Evolutionary conservation across 495 filamentous ascomycete genomes (phyloP), one percentile per base, ranked within the genome.

Genomic region (Lindgomyces ingoldianus): DNA sequence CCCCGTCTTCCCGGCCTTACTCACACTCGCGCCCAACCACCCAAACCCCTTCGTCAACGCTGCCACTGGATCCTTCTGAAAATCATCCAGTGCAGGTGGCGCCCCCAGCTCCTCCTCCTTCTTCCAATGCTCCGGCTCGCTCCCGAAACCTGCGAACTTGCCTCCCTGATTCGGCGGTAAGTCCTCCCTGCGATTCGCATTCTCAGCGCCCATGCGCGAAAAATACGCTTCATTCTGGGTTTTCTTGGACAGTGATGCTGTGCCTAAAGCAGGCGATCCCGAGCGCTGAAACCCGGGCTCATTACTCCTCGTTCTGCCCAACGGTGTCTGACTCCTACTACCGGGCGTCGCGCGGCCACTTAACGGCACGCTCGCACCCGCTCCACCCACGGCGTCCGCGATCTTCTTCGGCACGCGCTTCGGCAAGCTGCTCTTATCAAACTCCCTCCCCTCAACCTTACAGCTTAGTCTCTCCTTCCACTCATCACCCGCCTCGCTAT

Each of bases 41-140:
- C 95, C 93, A 69, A 97, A 93, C 4, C 94, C 89, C 77, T 96
- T 97, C 25, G 84, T 91, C 69, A 98, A 73, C 48, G 93, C 91
- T 0, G 84, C 92, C 59, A 98, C 81, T 1, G 95, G 92, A 74
- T 98, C 94, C 67, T 88, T 89, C 75, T 93, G 90, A 67, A 97
- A 85, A 36, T 96, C 92, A 56, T 95, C 88, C 22, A 93, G 74
- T 0, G 83, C 85, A 0, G 87, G 90, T n/a, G 76, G 78, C 12
- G 73, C 68, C 1, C 73, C 74, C 18, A 58, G 65, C 48, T 57
- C 56, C 47, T 59, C 54, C 27, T 56, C 57, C 4, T 70, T 62
- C 50, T 75, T 63, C 70, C 64, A 74, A 46, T 81, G 73, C 46
- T 76, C 72, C 29, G 88, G 79, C 16, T 83, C 87, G 70, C 87